These are phyloP conservation scores for Allomyces arbusculus DNA, from an alignment of 192 early-diverging fungal species.

Conservation along the genomic window DNA sequence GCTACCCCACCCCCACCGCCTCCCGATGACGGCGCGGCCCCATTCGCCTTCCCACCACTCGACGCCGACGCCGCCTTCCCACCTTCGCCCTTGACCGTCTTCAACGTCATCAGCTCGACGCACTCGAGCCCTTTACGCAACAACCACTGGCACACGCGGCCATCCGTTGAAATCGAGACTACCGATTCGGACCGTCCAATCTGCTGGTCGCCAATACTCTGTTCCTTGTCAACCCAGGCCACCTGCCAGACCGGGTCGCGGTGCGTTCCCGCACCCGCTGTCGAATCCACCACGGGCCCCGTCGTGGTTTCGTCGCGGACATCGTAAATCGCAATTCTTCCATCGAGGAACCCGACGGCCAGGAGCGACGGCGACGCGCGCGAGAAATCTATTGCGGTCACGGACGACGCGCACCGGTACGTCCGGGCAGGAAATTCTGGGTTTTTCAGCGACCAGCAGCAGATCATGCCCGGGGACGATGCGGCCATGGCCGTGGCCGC, in stretches of 20 bases:
- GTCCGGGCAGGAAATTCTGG: conserved; percentile 35
- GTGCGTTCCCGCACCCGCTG: conserved; percentile 14
- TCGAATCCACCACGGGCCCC: conserved; percentile 4
- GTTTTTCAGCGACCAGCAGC: conserved; percentile 35
- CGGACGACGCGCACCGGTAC: conserved; percentile 18
- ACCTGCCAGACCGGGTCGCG: conserved; percentile 42
- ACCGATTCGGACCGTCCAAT: conserved; percentile 20
- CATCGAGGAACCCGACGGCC: conserved; percentile 28
- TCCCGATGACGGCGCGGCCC: no score
- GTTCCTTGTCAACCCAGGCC: conserved; percentile 33
- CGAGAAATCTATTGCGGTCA: conserved; percentile 35
- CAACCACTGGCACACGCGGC: conserved; percentile 32
- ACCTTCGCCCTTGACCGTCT: conserved; percentile 15
- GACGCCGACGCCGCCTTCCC: no score
- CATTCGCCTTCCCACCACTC: no score
- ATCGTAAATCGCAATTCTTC: conserved; percentile 29
- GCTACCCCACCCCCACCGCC: conserved; percentile 2
- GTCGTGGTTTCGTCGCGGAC: conserved; percentile 19
- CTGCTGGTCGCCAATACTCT: conserved; percentile 25
- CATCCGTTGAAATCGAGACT: conserved; percentile 32
- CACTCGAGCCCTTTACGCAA: conserved; percentile 32
- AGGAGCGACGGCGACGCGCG: conserved; percentile 24
- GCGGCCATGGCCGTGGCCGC: background rate
- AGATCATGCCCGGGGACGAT: conserved; percentile 17
- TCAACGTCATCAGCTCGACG: conserved; percentile 33